Evolutionary conservation across 2,329 filamentous ascomycete species (phyloP).

Genomic region (Nothophaeocryptopus gaeumannii): DNA sequence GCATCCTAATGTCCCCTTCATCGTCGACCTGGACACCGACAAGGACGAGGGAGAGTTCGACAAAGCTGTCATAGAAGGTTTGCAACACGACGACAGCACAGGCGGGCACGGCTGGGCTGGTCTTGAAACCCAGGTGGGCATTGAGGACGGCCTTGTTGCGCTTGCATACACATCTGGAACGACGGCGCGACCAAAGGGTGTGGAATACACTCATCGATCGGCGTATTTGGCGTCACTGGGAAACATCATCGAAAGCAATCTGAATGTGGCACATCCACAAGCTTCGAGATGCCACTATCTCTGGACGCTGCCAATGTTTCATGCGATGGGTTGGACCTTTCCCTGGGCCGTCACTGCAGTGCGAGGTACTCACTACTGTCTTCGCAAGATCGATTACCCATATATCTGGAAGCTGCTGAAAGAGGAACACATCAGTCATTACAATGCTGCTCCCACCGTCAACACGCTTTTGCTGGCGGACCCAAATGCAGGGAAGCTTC

Average conservation of each 20-base stretch:
- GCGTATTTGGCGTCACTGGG: constrained; percentile 79
- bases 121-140: constrained; percentile 64
- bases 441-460: constrained; percentile 92
- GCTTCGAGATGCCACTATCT: constrained; percentile 56
- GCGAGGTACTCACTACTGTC: constrained; percentile 88
- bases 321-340: constrained; percentile 54
- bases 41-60: constrained; percentile 77
- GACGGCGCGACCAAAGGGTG: constrained; percentile 86
- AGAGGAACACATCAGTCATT: constrained; percentile 85
- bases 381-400: constrained; percentile 92
- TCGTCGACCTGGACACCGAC: constrained; percentile 84
- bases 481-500: constrained; percentile 71
- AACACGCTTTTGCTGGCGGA: constrained; percentile 88
- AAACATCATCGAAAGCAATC: constrained; percentile 83
- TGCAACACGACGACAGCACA: constrained; percentile 65
- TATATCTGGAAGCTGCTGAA: constrained; percentile 88
- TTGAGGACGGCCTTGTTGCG: constrained; percentile 80
- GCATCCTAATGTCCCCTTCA: constrained; percentile 64
- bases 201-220: constrained; percentile 85
- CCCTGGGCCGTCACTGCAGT: constrained; percentile 78
- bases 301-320: constrained; percentile 79
- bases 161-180: constrained; percentile 94
- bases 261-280: constrained; percentile 54
- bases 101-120: constrained; percentile 73
- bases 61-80: constrained; percentile 75